Evolutionary conservation across 2,329 filamentous ascomycete genomes (phyloP).

Genomic region (Lachnellula arida): DNA sequence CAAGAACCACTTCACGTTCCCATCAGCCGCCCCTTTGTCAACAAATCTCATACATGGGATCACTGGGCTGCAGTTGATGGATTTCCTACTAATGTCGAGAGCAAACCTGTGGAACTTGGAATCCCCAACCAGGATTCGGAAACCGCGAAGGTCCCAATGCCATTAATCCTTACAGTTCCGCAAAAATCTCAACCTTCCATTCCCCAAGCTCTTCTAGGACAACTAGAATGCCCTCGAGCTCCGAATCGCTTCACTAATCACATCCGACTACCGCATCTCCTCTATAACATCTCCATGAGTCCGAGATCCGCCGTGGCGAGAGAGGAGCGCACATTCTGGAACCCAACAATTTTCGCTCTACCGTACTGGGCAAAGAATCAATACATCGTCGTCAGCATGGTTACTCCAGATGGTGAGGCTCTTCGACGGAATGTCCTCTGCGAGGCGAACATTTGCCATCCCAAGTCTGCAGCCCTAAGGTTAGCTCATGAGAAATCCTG

Average conservation of each 20-base stretch:
- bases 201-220: conserved; percentile 10
- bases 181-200: background rate
- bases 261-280: conserved; percentile 30
- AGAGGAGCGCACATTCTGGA: conserved; percentile 33
- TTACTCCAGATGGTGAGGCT: conserved; percentile 31
- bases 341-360: conserved; percentile 36
- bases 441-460: conserved; percentile 35
- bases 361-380: conserved; percentile 35
- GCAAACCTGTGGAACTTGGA: background rate
- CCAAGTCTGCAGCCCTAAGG: conserved; percentile 10
- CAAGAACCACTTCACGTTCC: conserved; percentile 5
- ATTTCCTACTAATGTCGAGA: background rate
- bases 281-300: conserved; percentile 35
- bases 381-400: conserved; percentile 35
- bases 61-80: background rate
- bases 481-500: conserved; percentile 27
- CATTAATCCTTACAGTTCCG: background rate
- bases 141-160: background rate
- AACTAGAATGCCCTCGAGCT: conserved; percentile 13
- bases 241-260: conserved; percentile 33
- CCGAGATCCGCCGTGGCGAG: conserved; percentile 14
- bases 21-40: conserved; percentile 7
- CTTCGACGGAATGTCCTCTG: conserved; percentile 37
- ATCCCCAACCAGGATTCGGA: background rate
- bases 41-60: background rate